Percentiles rank a stretch among this genome's conserved stretches.
Evolutionary conservation across 306 rosid species (phyloP).

Genomic region (Ochetophila trinervis): DNA sequence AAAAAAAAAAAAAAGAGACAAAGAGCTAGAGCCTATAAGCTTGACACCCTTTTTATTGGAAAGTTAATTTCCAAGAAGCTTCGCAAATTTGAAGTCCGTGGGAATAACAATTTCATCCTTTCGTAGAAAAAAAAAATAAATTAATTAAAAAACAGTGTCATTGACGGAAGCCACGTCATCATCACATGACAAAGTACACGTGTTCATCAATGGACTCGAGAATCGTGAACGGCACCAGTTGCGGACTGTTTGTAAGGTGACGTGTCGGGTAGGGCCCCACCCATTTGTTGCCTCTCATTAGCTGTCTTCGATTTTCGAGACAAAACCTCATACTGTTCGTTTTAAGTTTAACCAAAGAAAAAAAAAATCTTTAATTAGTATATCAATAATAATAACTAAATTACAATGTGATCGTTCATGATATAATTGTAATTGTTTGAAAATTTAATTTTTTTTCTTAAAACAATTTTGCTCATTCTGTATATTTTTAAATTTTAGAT

Average conservation of each 20-base stretch:
- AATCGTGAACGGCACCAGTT: constrained; percentile 17
- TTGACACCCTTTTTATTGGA: too few relatives aligned
- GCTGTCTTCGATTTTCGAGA: constrained; percentile 14
- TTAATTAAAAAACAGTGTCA: not conserved
- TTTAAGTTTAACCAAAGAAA: too few relatives aligned
- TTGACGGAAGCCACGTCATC: constrained; percentile 7
- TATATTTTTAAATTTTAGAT: too few relatives aligned
- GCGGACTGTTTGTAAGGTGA: constrained; percentile 8
- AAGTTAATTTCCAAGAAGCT: not conserved
- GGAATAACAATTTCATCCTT: not conserved
- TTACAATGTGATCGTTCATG: too few relatives aligned
- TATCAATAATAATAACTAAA: too few relatives aligned
- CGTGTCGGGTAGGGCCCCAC: constrained; percentile 12
- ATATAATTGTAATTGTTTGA: not conserved
- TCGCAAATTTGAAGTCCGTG: not conserved
- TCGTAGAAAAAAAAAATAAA: not conserved
- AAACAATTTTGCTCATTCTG: too few relatives aligned
- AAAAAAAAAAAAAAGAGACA: not conserved
- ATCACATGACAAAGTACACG: not conserved
- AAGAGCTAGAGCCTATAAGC: too few relatives aligned
- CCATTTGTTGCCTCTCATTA: not conserved
- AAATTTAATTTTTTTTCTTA: not conserved
- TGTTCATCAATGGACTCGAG: not conserved
- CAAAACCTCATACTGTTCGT: not conserved
- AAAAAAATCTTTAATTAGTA: too few relatives aligned